These are phyloP conservation scores for Solanum piurae DNA, from an alignment of 257 asterid genomes.

Conservation along the genomic window DNA sequence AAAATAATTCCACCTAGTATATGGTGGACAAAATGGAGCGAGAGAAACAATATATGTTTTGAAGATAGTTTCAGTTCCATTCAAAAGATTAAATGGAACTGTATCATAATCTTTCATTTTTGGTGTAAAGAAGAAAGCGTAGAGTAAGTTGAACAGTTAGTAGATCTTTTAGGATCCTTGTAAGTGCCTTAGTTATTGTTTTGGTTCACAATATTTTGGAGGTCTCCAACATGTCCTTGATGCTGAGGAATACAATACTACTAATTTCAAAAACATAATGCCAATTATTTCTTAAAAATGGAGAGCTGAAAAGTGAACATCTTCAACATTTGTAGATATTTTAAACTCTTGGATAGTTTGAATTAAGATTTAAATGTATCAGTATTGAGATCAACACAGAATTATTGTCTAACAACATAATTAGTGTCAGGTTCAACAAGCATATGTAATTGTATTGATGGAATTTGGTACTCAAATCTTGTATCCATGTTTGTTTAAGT, in stretches of 20 bases:
- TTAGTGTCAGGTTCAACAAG: neutral
- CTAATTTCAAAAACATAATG: neutral
- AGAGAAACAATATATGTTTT: neutral
- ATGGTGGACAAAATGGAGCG: neutral
- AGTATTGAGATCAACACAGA: neutral
- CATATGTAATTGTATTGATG: neutral
- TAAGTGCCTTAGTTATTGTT: neutral
- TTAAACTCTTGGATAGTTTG: neutral
- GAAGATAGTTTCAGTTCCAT: neutral
- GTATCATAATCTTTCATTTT: neutral
- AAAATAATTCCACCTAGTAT: neutral
- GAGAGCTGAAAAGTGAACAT: neutral
- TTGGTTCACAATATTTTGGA: neutral
- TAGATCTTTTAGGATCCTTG: neutral
- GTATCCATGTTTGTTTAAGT: neutral
- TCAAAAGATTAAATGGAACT: neutral
- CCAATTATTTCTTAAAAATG: neutral
- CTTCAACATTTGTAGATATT: neutral
- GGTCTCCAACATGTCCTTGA: neutral
- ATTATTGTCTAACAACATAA: neutral
- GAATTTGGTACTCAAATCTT: neutral
- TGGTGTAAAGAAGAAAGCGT: neutral
- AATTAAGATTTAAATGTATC: neutral
- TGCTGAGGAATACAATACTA: neutral
- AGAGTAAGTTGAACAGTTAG: neutral